Evolutionary conservation across 1,284 basidiomycete genomes (phyloP).

Genomic region (Cutaneotrichosporon cyanovorans): DNA sequence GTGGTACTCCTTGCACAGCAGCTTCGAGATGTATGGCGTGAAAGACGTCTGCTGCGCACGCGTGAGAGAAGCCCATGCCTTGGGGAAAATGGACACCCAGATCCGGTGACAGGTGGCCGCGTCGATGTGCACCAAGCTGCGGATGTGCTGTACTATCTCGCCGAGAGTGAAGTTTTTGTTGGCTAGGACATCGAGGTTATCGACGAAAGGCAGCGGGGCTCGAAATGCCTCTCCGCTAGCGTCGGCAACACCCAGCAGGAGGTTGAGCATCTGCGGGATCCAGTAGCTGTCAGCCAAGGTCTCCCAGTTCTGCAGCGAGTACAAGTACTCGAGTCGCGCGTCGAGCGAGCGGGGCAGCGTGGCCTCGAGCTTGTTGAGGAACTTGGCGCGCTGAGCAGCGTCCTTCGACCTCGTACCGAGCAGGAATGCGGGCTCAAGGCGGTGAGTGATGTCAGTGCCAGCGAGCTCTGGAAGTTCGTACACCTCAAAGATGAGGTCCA

Average conservation of each 20-base stretch:
- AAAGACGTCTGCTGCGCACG: slow-evolving; percentile 83
- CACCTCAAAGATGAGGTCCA: slow-evolving; percentile 88
- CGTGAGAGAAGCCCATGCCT: slow-evolving; percentile 79
- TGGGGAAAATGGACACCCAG: slow-evolving; percentile 86
- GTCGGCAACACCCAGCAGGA: slow-evolving; percentile 79
- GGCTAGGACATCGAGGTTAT: slow-evolving; percentile 23
- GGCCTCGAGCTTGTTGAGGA: slow-evolving; percentile 83
- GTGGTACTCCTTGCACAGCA: slow-evolving; percentile 91
- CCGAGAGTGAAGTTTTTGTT: slow-evolving; percentile 44
- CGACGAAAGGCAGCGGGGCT: slow-evolving; percentile 12
- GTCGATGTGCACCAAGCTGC: slow-evolving; percentile 77
- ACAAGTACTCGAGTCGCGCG: slow-evolving; percentile 78
- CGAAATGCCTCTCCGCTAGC: slow-evolving; percentile 49
- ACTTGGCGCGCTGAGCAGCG: slow-evolving; percentile 68
- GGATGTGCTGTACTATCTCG: slow-evolving; percentile 65
- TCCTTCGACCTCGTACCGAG: slow-evolving; percentile 85
- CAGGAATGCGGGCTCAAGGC: slow-evolving; percentile 88
- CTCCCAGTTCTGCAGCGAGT: slow-evolving; percentile 95
- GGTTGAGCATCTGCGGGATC: slow-evolving; percentile 85
- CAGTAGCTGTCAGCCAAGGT: slow-evolving; percentile 87
- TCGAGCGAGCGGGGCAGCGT: slow-evolving; percentile 78
- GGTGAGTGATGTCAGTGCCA: slow-evolving; percentile 86
- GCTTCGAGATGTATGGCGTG: slow-evolving; percentile 79
- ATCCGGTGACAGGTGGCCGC: slow-evolving; percentile 67
- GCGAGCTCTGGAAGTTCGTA: slow-evolving; percentile 80